Evolutionary conservation across 495 filamentous ascomycete species (phyloP), one percentile per base, ranked within the genome.

Genomic region (Penicillium simplicissimum): DNA sequence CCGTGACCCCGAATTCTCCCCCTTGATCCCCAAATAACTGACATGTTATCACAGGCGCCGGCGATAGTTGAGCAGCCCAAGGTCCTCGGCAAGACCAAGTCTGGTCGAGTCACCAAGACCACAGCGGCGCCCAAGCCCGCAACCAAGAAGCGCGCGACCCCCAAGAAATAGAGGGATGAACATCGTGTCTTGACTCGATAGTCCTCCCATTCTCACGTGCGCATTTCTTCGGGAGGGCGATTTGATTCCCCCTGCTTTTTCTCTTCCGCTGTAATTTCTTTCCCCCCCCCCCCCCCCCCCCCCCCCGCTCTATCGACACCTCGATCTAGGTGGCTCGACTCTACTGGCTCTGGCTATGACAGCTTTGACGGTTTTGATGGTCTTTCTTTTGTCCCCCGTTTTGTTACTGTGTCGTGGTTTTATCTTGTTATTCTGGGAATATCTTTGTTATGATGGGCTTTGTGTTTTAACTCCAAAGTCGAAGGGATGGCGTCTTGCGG

Each of bases 91-190:
- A 96, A 92, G 84, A 96, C 93, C 74, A 96, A 96, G 86, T 90
- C 92, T 21, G 92, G 93, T 17, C 88, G 93, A 59, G 89, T 96
- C 62, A 87, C 91, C 48, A 96, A 96, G 88, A 84, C 85, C 17
- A 81, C 83, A 23, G 67, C 67, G 28, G 57, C 63, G 36, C 75
- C 84, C 23, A 87, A 89, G 72, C 84, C 84, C 56, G 82, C 84
- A 7, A 68, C 81, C 48, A 80, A 84, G 52, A 85, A 85, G 79
- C 84, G 82, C 55, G 74, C 83, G 9, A 75, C 85, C n/a, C 72
- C 85, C 9, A 94, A 92, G 84, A 79, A 76, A 68, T 76, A 74
- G 65, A 71, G 62, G 63, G 36, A 28, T 67, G 47, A 19, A n/a
- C 36, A 66, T 23, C 6, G 21, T 14, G 31, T 42, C 58, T 48